Percentiles rank a stretch among this genome's conserved stretches.
These are phyloP conservation scores for Apiospora arundinis DNA, from an alignment of 2,329 filamentous ascomycete species.

Conservation along the genomic window DNA sequence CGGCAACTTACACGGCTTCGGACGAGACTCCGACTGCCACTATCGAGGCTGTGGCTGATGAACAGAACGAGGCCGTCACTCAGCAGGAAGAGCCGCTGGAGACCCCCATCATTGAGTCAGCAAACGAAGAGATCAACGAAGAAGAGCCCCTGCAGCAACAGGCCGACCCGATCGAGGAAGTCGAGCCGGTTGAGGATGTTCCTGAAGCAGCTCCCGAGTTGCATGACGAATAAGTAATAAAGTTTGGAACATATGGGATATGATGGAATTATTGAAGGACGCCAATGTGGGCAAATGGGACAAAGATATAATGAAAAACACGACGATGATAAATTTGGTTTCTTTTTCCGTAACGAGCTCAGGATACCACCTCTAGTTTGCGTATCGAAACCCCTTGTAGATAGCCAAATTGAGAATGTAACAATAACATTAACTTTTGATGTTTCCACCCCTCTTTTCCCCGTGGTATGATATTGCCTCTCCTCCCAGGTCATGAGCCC, in stretches of 20 bases:
- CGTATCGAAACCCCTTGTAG: background rate
- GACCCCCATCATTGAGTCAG: background rate
- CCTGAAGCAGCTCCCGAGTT: background rate
- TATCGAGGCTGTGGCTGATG: background rate
- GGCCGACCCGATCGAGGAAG: background rate
- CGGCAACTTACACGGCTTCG: background rate
- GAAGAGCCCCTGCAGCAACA: background rate
- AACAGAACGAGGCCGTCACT: background rate
- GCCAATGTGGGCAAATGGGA: background rate
- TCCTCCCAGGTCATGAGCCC: background rate
- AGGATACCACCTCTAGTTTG: slow-evolving; percentile 13
- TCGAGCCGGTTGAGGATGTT: background rate
- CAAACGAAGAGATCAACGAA: background rate
- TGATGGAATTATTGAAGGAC: slow-evolving; percentile 3
- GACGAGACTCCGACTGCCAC: background rate
- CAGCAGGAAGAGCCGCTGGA: background rate
- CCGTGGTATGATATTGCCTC: background rate
- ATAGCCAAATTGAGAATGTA: slow-evolving; percentile 16
- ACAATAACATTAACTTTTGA: background rate
- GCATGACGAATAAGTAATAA: background rate
- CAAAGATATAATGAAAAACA: slow-evolving; percentile 6
- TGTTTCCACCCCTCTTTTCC: background rate
- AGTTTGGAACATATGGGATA: slow-evolving; percentile 4
- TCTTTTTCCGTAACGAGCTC: slow-evolving; percentile 8
- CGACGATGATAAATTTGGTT: background rate